Evolutionary conservation across 306 rosid species (phyloP).

Genomic region (Comarum palustre): DNA sequence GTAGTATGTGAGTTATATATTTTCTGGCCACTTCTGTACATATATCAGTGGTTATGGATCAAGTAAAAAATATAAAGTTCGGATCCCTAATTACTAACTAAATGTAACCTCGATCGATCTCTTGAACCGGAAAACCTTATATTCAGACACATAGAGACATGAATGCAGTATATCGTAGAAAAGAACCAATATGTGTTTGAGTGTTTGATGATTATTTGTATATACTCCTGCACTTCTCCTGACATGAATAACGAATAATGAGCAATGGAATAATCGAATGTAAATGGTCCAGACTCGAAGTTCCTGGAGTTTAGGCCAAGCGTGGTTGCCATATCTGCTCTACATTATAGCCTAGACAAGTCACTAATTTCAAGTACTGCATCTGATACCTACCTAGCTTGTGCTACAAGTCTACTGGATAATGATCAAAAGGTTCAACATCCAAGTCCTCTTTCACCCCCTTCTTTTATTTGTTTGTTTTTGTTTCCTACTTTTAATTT

Average conservation of each 20-base stretch:
- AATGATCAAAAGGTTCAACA: constrained; percentile 37
- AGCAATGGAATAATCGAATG: background rate
- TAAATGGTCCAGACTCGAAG: constrained; percentile 28
- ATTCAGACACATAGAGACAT: background rate
- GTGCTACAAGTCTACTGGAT: constrained; percentile 23
- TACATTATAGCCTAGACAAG: constrained; percentile 32
- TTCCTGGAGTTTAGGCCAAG: constrained; percentile 41
- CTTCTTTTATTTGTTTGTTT: background rate
- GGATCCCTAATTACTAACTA: background rate
- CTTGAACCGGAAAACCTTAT: background rate
- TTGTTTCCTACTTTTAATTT: background rate
- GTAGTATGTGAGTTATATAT: constrained; percentile 6
- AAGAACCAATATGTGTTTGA: background rate
- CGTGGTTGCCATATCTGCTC: constrained; percentile 39
- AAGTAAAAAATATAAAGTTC: no score
- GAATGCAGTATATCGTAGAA: background rate
- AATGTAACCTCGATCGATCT: background rate
- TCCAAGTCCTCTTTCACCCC: background rate
- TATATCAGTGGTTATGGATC: background rate
- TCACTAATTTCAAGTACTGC: background rate
- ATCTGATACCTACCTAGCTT: constrained; percentile 19
- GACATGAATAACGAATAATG: background rate
- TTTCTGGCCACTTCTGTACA: background rate
- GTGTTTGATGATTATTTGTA: background rate
- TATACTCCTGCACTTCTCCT: background rate